phyloP scores from a whole-genome alignment of 441 rosid species.

The Biscutella laevigata region DNA sequence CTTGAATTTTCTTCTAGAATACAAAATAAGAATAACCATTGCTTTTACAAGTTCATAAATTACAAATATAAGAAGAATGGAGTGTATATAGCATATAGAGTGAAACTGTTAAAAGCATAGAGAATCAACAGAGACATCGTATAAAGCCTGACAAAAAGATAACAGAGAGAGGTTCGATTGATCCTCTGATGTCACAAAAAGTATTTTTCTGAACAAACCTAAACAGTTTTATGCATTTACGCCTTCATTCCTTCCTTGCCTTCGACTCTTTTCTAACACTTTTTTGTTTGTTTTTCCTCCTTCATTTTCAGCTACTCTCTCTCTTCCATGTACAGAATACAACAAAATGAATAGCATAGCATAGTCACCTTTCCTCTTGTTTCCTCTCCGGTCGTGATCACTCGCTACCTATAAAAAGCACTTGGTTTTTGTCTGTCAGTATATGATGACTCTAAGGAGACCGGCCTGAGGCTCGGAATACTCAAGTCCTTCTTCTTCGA shows the following conservation, averaged over 20 bases:
- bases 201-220: constrained; percentile 26
- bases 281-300: constrained; percentile 4
- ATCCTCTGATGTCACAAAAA: constrained; percentile 26
- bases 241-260: constrained; percentile 11
- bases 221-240: constrained; percentile 19
- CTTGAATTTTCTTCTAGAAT: constrained; percentile 27
- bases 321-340: constrained; percentile 28
- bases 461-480: constrained; percentile 88
- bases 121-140: constrained; percentile 17
- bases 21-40: neutral
- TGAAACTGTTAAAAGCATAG: constrained; percentile 1
- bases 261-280: constrained; percentile 16
- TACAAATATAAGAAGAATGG: constrained; percentile 16
- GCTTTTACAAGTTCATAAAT: neutral
- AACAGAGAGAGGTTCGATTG: constrained; percentile 1
- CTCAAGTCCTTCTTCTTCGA: constrained; percentile 88
- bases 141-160: constrained; percentile 13
- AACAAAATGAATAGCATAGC: constrained; percentile 28
- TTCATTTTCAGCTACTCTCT: constrained; percentile 21
- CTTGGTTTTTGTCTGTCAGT: constrained; percentile 36
- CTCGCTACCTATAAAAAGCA: constrained; percentile 23
- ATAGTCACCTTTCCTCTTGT: neutral
- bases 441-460: constrained; percentile 77
- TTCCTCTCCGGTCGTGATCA: neutral
- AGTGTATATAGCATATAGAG: constrained; percentile 9